These are phyloP conservation scores for Coccomyxa sp. DNA, from an alignment of 139 green algal species.

Conservation along the genomic window DNA sequence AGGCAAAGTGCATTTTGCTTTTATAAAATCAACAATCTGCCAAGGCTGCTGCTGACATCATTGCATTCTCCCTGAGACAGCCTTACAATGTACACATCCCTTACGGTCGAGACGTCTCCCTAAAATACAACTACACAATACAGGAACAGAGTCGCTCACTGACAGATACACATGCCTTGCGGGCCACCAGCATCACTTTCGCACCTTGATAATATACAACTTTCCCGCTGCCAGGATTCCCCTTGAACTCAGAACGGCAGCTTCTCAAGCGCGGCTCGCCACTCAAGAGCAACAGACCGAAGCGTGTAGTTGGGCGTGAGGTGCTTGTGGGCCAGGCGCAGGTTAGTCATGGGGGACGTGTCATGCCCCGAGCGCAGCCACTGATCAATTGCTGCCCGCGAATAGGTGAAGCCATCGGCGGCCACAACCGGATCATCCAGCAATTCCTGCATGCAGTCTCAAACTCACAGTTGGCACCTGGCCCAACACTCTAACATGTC, in stretches of 20 bases:
- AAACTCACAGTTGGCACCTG: background rate
- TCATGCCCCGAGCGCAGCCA: constrained; percentile 48
- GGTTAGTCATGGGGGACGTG: constrained; percentile 62
- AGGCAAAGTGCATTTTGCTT: no score
- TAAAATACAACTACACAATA: no score
- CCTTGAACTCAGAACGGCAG: background rate
- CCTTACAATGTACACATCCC: no score
- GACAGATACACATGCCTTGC: no score
- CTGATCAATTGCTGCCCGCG: constrained; percentile 51
- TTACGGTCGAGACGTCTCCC: no score
- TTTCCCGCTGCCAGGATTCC: background rate
- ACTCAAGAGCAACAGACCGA: background rate
- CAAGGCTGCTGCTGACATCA: no score
- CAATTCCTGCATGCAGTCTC: constrained; percentile 28
- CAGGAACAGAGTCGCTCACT: no score
- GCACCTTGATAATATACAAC: background rate
- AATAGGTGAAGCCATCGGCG: constrained; percentile 70
- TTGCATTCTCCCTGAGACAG: no score
- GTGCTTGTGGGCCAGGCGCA: constrained; percentile 21
- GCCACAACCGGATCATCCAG: constrained; percentile 69
- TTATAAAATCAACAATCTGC: no score
- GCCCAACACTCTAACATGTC: no score
- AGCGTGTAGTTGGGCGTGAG: constrained; percentile 29
- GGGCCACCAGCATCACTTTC: no score
- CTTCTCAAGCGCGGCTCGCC: background rate